Percentiles rank a stretch among this genome's conserved stretches.
Evolutionary conservation across 805 yeast genomes (phyloP).

Genomic region (Yamadazyma nakazawae): DNA sequence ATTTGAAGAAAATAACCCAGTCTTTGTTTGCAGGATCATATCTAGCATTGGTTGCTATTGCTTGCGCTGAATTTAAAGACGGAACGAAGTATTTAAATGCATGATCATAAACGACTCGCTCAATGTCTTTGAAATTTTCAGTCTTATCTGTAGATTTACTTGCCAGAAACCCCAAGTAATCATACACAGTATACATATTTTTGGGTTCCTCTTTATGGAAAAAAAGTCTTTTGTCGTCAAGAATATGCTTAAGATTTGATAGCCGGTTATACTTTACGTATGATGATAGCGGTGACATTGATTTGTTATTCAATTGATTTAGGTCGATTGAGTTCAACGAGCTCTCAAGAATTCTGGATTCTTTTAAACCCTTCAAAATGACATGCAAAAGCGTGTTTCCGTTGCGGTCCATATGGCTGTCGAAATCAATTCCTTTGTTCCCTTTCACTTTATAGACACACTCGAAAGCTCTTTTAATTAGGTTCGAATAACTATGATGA

Average conservation of each 20-base stretch:
- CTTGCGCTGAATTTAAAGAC: neutral
- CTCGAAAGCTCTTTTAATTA: conserved; percentile 46
- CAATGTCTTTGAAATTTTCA: conserved; percentile 23
- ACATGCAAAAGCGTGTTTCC: conserved; percentile 81
- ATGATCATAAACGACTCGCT: conserved; percentile 17
- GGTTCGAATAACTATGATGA: conserved; percentile 53
- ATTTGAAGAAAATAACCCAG: conserved; percentile 29
- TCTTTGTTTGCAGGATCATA: conserved; percentile 28
- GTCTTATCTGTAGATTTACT: conserved; percentile 20
- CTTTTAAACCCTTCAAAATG: conserved; percentile 47
- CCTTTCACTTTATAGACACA: conserved; percentile 27
- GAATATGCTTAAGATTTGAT: conserved; percentile 52
- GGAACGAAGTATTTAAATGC: conserved; percentile 24
- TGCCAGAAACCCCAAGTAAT: conserved; percentile 34
- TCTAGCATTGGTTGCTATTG: conserved; percentile 33
- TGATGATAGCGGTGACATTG: conserved; percentile 67
- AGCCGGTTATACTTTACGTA: conserved; percentile 66
- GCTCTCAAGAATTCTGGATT: conserved; percentile 22
- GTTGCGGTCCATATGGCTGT: conserved; percentile 65
- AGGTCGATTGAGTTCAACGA: conserved; percentile 39
- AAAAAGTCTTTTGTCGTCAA: conserved; percentile 46
- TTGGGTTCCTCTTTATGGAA: conserved; percentile 33
- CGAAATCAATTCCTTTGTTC: conserved; percentile 41
- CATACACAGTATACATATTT: conserved; percentile 35
- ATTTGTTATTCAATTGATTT: conserved; percentile 57